Percentiles rank a stretch among this genome's conserved stretches.
phyloP scores from a whole-genome alignment of 495 filamentous ascomycete species.

The Tricharina praecox region DNA sequence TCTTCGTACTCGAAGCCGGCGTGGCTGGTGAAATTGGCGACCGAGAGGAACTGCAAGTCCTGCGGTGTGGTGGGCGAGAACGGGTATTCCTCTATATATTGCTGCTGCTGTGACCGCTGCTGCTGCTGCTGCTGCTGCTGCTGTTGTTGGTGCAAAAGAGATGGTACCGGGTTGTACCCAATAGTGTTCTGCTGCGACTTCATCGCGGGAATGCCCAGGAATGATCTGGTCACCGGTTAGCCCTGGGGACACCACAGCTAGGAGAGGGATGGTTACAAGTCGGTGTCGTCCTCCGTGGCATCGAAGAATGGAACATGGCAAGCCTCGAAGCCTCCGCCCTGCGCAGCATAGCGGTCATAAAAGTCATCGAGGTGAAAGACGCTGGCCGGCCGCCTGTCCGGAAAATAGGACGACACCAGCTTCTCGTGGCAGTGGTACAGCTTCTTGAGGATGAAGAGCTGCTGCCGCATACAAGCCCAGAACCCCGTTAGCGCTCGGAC shows the following conservation, averaged over 20 bases:
- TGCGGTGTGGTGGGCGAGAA: slow-evolving; percentile 4
- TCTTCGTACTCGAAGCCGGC: background rate
- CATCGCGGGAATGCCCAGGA: background rate
- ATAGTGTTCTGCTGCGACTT: background rate
- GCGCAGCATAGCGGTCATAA: slow-evolving; percentile 51
- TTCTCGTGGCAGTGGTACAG: slow-evolving; percentile 58
- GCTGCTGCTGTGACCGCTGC: background rate
- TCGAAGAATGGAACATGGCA: slow-evolving; percentile 8
- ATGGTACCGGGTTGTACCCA: background rate
- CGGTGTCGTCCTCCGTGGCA: background rate
- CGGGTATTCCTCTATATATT: slow-evolving; percentile 2
- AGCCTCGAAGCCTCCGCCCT: slow-evolving; percentile 24
- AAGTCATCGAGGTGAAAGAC: slow-evolving; percentile 77
- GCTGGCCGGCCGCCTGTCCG: slow-evolving; percentile 16
- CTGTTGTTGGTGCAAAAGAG: background rate
- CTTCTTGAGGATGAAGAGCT: slow-evolving; percentile 51
- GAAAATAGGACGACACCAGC: slow-evolving; percentile 56
- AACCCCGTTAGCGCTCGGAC: slow-evolving; percentile 51
- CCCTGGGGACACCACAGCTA: background rate
- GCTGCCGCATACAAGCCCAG: slow-evolving; percentile 41
- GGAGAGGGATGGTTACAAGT: background rate
- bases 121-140: background rate
- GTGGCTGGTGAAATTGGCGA: background rate
- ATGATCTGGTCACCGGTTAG: slow-evolving; percentile 1
- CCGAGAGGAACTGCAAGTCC: slow-evolving; percentile 3